Base-by-base conservation (phyloP, 768 basidiomycete genomes). In the Russula dissimulans region DNA sequence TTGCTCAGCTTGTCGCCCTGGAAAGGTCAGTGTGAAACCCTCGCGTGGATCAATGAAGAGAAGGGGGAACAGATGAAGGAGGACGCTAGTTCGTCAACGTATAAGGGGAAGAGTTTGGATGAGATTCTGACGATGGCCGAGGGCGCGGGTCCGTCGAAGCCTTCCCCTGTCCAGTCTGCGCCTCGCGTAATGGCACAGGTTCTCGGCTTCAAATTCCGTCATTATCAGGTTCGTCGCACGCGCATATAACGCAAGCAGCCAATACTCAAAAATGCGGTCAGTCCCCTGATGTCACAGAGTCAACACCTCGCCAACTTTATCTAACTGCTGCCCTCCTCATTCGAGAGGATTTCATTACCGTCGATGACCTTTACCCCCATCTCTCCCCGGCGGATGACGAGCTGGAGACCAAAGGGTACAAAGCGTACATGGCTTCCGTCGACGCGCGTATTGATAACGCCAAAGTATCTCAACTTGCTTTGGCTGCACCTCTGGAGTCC, bases 161-260 rank as follows among this genome's bases (percentile, higher is more conserved):
- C 56, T 26, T 42, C 48, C 15, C 59, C 66, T 29, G 55, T 54
- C 48, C 62, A 67, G 43, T 67, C 56, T 67, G 76, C 81, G 53
- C 77, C 85, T 29, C 79, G 82, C 53, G 86, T 91, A 22, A 74
- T 91, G 57, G 86, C 91, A 14, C 94, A 99, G 74, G 89, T 98
- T 7, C 76, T 99, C 22, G 97, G 97, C n/a, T 98, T 98, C 80
- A 99, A 99, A 72, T 95, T 97, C 67, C 79, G 81, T 9, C 85
- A 87, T 70, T 95, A 95, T 72, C 87, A 95, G 75, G 95, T 93
- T 64, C 59, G 45, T 62, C 47, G 31, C n/a, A 41, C 44, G 10
- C 39, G 1, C 43, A 43, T 46, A 18, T 46, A 18, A 58, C 52
- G 22, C 49, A 56, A 61, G 49, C 22, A 47, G 56, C 41, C 39